These are phyloP conservation scores for Elongisporangium anandrum DNA, from an alignment of 352 stramenopile genomes.

Conservation along the genomic window DNA sequence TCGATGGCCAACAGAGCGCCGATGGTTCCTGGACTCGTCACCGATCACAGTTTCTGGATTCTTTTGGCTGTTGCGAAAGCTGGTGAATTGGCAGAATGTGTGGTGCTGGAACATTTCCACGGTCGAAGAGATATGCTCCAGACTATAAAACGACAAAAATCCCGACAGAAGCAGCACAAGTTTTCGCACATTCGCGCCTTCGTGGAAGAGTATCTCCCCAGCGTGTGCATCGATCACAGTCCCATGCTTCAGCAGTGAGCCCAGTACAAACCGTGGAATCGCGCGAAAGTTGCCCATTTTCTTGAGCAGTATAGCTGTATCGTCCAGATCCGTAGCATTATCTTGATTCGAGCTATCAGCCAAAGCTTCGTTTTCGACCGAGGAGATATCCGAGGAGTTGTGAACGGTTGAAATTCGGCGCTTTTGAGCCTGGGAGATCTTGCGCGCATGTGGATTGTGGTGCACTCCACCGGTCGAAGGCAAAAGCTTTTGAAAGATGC, in stretches of 20 bases:
- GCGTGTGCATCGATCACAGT: conserved; percentile 30
- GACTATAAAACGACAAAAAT: conserved; percentile 55
- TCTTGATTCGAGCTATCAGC: not conserved
- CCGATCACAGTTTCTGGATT: conserved; percentile 25
- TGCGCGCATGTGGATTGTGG: not conserved
- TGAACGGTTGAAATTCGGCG: conserved; percentile 6
- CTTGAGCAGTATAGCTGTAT: conserved; percentile 30
- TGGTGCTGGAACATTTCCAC: conserved; percentile 63
- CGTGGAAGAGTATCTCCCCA: conserved; percentile 53
- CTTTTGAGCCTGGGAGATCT: conserved; percentile 5
- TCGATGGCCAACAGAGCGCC: not conserved
- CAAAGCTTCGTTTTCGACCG: not conserved
- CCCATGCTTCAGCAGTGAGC: conserved; percentile 26
- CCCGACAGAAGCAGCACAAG: conserved; percentile 47
- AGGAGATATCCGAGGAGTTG: conserved; percentile 4
- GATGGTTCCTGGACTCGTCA: not conserved
- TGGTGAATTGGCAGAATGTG: conserved; percentile 41
- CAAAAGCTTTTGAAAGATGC: conserved; percentile 25
- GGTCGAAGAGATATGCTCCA: conserved; percentile 51
- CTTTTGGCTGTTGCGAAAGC: conserved; percentile 25
- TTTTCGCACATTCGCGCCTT: conserved; percentile 22
- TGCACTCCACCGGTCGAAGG: not conserved
- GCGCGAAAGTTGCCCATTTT: conserved; percentile 28
- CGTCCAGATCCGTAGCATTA: conserved; percentile 13
- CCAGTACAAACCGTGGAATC: conserved; percentile 35